Base-by-base conservation (phyloP, 2,329 filamentous ascomycete genomes). In the Hypoxylon sp. region DNA sequence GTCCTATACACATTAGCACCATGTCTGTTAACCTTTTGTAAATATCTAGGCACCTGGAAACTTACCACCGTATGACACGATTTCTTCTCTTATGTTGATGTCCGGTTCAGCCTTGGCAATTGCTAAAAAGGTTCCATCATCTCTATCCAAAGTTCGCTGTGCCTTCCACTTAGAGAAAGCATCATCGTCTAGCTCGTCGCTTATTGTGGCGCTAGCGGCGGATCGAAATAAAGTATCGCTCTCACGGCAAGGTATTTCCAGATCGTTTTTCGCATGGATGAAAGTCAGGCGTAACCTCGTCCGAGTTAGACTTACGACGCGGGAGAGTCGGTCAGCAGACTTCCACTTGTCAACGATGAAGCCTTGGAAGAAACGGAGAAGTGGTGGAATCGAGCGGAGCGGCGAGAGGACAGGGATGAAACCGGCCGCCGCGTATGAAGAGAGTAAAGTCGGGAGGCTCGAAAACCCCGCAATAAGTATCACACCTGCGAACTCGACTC, bases 271-370 rank as follows among this genome's bases (percentile, higher is more conserved):
- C 11, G 91, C 89, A 63, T 97, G 93, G 2, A 97, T 73, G 30
- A 97, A 74, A 31, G 82, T 85, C 13, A 97, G 73, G 15, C 86
- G 79, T 7, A 94, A 57, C 64, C 75, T 75, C 54, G 59, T 76
- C 55, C 73, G 79, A 31, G 79, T 85, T 58, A 71, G 69, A 29
- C 69, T 72, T 9, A 82, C 79, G 60, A 84, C 72, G 34, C 78
- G 82, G 43, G 75, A 74, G 7, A 97, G 74, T 3, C 92, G 81
- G 19, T 80, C 75, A 0, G 81, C 81, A 0, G 89, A 91, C 36
- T 83, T 78, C 94, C 94, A 99, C 52, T 80, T 85, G 64, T 97
- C 93, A n/a, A 88, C 75, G 8, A 96, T 79, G 43, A 81, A 80
- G 6, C 73, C 68, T 12, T 84, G 75, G 5, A 95, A 74, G 63